Evolutionary conservation across 2,329 filamentous ascomycete species (phyloP).

Genomic region (Camillea tinctor): DNA sequence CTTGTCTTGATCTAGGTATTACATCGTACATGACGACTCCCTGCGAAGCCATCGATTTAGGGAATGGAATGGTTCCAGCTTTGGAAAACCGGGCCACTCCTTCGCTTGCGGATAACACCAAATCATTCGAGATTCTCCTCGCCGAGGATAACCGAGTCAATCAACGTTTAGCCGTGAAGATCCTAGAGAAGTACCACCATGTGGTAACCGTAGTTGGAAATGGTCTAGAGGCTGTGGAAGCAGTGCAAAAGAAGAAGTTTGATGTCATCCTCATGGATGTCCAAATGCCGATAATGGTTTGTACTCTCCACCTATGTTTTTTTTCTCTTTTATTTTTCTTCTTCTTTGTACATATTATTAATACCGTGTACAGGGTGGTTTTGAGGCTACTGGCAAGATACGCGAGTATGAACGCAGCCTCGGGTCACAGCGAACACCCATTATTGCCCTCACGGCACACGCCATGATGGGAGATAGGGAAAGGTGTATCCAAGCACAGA

Average conservation of each 20-base stretch:
- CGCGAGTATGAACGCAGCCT: conserved; percentile 87
- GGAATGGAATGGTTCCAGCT: conserved; percentile 93
- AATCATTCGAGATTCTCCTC: conserved; percentile 91
- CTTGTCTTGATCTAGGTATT: conserved; percentile 89
- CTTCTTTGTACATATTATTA: neutral
- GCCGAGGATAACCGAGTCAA: conserved; percentile 98
- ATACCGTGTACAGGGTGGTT: conserved; percentile 66
- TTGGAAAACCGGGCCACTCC: conserved; percentile 91
- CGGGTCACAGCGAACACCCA: conserved; percentile 80
- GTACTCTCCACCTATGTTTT: conserved; percentile 26
- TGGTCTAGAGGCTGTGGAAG: conserved; percentile 86
- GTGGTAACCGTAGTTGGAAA: conserved; percentile 92
- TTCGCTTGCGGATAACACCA: conserved; percentile 87
- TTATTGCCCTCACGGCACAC: conserved; percentile 95
- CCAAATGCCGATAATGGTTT: conserved; percentile 98
- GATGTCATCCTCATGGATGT: conserved; percentile 99
- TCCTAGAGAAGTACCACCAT: conserved; percentile 94
- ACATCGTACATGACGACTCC: conserved; percentile 99
- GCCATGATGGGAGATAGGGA: conserved; percentile 98
- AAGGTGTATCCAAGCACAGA: conserved; percentile 97
- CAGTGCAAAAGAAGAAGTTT: conserved; percentile 88
- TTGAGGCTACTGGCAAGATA: conserved; percentile 96
- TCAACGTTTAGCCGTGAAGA: conserved; percentile 92
- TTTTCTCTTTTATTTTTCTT: neutral
- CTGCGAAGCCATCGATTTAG: conserved; percentile 88